Conservation (phyloP, 192 early-diverging fungal species). For the Funneliformis mosseae region DNA sequence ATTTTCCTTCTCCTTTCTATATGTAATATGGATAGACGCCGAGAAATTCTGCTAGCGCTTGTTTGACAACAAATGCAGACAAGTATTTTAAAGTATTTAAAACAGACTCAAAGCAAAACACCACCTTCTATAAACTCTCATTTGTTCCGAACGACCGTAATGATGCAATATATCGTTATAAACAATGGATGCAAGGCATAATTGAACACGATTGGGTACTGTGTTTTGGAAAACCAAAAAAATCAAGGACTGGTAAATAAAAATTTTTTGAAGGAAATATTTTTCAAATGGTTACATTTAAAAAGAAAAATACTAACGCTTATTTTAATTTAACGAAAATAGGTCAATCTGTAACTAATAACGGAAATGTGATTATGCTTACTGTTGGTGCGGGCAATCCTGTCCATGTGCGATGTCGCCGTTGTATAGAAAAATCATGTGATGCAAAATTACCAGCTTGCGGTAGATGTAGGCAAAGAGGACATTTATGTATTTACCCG, state of each 20-base stretch:
- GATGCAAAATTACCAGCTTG: slow-evolving; percentile 32
- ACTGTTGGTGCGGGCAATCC: slow-evolving; percentile 31
- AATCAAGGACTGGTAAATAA: slow-evolving; percentile 25
- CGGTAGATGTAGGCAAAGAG: slow-evolving; percentile 24
- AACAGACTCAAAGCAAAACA: slow-evolving; percentile 59
- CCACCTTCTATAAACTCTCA: slow-evolving; percentile 76
- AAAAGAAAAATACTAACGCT: not conserved
- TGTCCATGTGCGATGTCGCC: slow-evolving; percentile 19
- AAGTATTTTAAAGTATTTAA: slow-evolving; percentile 74
- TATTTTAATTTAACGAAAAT: not conserved
- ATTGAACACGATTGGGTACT: slow-evolving; percentile 80
- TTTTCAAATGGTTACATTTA: too few species aligned
- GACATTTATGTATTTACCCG: slow-evolving; percentile 27
- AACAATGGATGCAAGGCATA: slow-evolving; percentile 72
- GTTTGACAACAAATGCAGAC: slow-evolving; percentile 78
- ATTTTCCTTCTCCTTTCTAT: slow-evolving; percentile 8
- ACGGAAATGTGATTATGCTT: slow-evolving; percentile 4
- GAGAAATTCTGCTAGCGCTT: slow-evolving; percentile 73
- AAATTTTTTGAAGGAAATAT: not conserved
- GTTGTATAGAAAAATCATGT: slow-evolving; percentile 25
- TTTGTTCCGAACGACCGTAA: slow-evolving; percentile 82
- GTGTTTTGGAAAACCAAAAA: slow-evolving; percentile 72
- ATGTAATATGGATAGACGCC: slow-evolving; percentile 59
- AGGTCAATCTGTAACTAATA: slow-evolving; percentile 17
- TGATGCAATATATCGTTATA: slow-evolving; percentile 67